Base-by-base conservation (phyloP, 805 yeast genomes). In the Ascoidea asiatica region DNA sequence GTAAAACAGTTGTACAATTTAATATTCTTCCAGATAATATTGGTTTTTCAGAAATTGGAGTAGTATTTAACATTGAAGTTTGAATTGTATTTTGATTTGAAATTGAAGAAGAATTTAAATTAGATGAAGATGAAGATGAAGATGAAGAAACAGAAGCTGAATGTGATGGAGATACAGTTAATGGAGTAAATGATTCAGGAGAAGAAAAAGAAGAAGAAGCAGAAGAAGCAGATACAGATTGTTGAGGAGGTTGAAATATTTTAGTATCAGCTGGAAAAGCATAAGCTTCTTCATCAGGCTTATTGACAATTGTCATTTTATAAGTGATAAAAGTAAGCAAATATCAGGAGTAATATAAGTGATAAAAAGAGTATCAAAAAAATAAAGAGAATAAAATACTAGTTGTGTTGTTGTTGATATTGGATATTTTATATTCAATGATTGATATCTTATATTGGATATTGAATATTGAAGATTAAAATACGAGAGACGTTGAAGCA, bases 1-100 rank as follows among this genome's bases (percentile, higher is more conserved):
- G 88, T 46, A 84, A 66, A 50, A 71, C 74, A 15, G 89, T 74
- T 68, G 80, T 73, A 42, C 77, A 84, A 48, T 75, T 72, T 51
- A 84, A 60, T 43, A 84, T 72, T 29, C 94, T 65, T 0, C 94
- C 94, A 5, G 77, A 67, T n/a, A 73, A 59, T 46, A 63, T 56
- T 42, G 65, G 50, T n/a, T 57, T 56, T n/a, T 50, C 45, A 40
- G 53, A 52, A n/a, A 48, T 52, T 13, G 20, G 23, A 21, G 33
- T 23, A 2, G 33, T 11, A 1, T 47, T 43, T 15, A 21, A 15
- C 54, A 52, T 49, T 44, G 60, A 38, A 63, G 65, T 11, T 43
- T 37, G 2, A 70, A 70, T 18, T 11, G 38, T n/a, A 7, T 17
- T 13, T 18, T 37, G 42, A n/a, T 7, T 21, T 13, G 43, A 21